Evolutionary conservation across 176 grass and related monocot genomes (phyloP), one percentile per base, ranked within the genome.

Genomic region (Elaeis guineensis): DNA sequence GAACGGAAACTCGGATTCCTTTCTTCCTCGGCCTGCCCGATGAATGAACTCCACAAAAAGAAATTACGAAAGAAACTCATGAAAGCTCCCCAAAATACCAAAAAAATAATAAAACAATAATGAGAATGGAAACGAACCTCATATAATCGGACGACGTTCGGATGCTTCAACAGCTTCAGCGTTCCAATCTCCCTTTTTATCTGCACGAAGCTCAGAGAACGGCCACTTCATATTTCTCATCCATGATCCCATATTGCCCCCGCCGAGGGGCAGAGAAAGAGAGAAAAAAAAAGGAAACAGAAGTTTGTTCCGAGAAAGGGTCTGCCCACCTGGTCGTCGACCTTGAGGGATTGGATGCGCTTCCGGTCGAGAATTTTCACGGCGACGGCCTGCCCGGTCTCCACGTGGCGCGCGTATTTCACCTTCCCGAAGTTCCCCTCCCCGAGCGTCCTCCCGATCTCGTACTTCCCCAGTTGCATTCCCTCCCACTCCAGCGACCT

Each of bases 351-450:
- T 25, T 78, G 69, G 66, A 98, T 82, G 44, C 87, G 89, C 17
- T 88, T 76, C 51, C 84, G 87, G 64, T 89, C 87, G 81, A 92
- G 86, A 69, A 98, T 89, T 77, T 98, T 98, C 77, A 98, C 69
- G 87, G 93, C 87, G 93, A 81, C 91, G 63, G 72, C 5, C 11
- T 59, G 54, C 52, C 84, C 93, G n/a, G 73, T 86, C 6, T 73
- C 70, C 22, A 78, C 52, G 66, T 89, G 73, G 17, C 79, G 70
- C 59, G 87, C 87, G 75, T 84, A 64, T 81, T 66, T 80, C 54
- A 98, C 87, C 75, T 85, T 91, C 23, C 84, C 87, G 78, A 98
- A 98, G 67, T 77, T 80, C 8, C 93, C 93, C 59, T 85, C 93
- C 21, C 93, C 93, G 0, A 98, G 80, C 48, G 87, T 76, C 77